Evolutionary conservation across 306 rosid genomes (phyloP), one percentile per base, ranked within the genome.

Genomic region (Inga leiocalycina): DNA sequence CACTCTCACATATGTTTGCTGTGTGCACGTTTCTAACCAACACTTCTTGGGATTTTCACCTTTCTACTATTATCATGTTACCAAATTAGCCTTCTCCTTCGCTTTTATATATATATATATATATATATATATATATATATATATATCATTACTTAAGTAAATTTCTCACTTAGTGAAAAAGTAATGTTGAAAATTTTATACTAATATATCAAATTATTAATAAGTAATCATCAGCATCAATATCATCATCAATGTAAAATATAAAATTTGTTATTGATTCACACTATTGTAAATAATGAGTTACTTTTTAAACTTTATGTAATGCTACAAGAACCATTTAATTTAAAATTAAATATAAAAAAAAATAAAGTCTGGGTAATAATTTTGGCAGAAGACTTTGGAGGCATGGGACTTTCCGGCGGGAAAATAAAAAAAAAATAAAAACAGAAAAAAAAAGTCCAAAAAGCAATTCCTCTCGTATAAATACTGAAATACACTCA

Each of bases 341-440:
- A 64, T 4, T 10, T 39, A 5, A 22, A 71, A 71, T 13, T 19
- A 43, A 3, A 34, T 66, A 9, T 34, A 68, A 61, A 68, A 66
- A 66, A 66, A 6, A 17, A 5, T 52, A 19, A 17, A 52, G 3
- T 0, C 5, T 1, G 19, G 10, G 75, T 41, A 44, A 71, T 71
- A 44, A 71, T 71, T 10, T 44, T 14, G 49, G 56, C 56, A 5
- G 34, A 22, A 11, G 48, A 62, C 37, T 74, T 82, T 80, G 45
- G 34, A 80, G 76, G 81, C 41, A 62, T 71, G 57, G 83, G 69
- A 72, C 69, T 80, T 48, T 67, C 13, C 88, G 82, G 92, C 89
- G 92, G 91, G 88, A 77, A 84, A 88, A 54, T 6, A 57, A 75
- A 56, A 72, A 72, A 43, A 56, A 48, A 46, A 49, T 15, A 62